Evolutionary conservation across 768 basidiomycete genomes (phyloP).

Genomic region (Tricholoma furcatifolium): DNA sequence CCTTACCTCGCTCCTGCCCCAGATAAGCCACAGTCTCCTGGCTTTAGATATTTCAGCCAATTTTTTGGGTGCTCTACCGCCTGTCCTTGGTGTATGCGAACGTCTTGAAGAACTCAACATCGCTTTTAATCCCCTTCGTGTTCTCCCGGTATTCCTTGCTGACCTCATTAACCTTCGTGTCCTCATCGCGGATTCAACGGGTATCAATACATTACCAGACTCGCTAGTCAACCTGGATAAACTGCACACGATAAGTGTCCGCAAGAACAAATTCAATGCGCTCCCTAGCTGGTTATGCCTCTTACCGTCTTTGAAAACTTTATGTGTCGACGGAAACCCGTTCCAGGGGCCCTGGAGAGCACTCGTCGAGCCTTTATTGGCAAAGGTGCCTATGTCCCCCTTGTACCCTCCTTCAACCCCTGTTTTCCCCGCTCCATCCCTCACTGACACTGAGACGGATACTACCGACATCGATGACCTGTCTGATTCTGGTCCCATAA

Average conservation of each 20-base stretch:
- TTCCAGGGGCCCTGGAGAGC: slow-evolving; percentile 94
- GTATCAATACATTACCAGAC: slow-evolving; percentile 73
- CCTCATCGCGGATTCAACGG: slow-evolving; percentile 90
- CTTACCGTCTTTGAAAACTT: slow-evolving; percentile 77
- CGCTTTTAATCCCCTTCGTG: slow-evolving; percentile 85
- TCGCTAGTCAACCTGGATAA: slow-evolving; percentile 70
- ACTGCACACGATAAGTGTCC: slow-evolving; percentile 86
- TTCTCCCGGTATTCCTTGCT: slow-evolving; percentile 88
- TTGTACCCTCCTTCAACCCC: slow-evolving; percentile 68
- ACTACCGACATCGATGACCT: slow-evolving; percentile 54
- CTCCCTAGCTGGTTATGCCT: slow-evolving; percentile 96
- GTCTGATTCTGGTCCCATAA: slow-evolving; percentile 54
- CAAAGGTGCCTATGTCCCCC: slow-evolving; percentile 58
- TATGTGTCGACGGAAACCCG: slow-evolving; percentile 94
- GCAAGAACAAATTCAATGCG: slow-evolving; percentile 83
- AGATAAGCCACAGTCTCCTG: slow-evolving; percentile 75
- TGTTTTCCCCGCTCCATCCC: slow-evolving; percentile 50
- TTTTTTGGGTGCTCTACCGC: slow-evolving; percentile 80
- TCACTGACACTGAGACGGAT: slow-evolving; percentile 43
- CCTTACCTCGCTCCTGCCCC: slow-evolving; percentile 66
- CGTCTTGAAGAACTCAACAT: slow-evolving; percentile 92
- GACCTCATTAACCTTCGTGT: slow-evolving; percentile 77
- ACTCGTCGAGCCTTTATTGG: slow-evolving; percentile 80
- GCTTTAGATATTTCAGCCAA: slow-evolving; percentile 93
- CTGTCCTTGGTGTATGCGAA: slow-evolving; percentile 75